Evolutionary conservation across 345 rosid species (phyloP).

Genomic region (Eucalyptus camaldulensis): DNA sequence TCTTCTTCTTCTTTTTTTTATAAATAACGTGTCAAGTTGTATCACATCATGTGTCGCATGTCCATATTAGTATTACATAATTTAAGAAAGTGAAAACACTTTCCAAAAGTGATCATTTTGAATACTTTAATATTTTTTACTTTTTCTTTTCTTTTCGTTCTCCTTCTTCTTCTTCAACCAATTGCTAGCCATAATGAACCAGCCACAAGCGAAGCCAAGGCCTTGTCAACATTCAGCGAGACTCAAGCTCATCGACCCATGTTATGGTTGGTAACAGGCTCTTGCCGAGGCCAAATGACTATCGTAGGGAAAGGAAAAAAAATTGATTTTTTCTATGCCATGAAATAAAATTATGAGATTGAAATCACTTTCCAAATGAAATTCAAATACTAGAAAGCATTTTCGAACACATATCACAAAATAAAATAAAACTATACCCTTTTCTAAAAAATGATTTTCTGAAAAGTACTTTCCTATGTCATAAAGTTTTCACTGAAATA

Average conservation of each 20-base stretch:
- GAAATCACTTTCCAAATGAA: not conserved
- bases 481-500: not conserved
- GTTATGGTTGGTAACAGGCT: accelerated
- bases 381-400: accelerated
- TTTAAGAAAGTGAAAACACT: too few species aligned
- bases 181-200: too few species aligned
- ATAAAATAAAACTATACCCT: not conserved
- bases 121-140: too few species aligned
- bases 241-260: accelerated
- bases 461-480: not conserved
- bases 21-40: accelerated
- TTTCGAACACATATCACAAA: not conserved
- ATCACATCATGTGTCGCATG: accelerated
- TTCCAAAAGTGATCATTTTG: too few species aligned
- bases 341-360: not conserved
- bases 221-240: too few species aligned
- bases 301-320: accelerated
- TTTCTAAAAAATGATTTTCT: not conserved
- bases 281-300: accelerated
- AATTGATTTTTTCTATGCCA: not conserved
- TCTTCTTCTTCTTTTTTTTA: too few species aligned
- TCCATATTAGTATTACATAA: accelerated
- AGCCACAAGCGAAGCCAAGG: not conserved
- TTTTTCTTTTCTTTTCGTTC: too few species aligned
- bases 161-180: too few species aligned